A percentile compares a stretch with the other conserved stretches of the same genome.
Evolutionary conservation across 2,329 filamentous ascomycete species (phyloP).

Genomic region (Epicoccum nigrum): DNA sequence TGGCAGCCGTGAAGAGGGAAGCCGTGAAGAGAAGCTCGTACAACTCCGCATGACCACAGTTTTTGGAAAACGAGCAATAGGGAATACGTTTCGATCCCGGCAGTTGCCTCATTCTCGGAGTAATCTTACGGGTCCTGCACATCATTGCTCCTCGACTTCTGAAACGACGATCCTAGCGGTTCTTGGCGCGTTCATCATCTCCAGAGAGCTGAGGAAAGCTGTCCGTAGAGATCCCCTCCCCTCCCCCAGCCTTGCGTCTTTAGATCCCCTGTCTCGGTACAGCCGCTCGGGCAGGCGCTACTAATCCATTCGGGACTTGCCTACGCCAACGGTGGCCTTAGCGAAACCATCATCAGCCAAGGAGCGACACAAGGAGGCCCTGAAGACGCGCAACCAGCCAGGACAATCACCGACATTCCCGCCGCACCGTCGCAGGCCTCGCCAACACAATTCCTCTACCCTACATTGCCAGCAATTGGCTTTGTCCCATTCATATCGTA

Average conservation of each 20-base stretch:
- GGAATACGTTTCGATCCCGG: not conserved
- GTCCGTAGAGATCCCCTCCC: conserved; percentile 20
- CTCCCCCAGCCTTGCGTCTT: conserved; percentile 25
- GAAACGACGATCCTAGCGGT: conserved; percentile 37
- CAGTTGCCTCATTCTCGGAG: conserved; percentile 7
- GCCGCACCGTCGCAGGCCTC: conserved; percentile 12
- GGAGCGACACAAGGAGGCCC: conserved; percentile 25
- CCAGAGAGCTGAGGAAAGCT: conserved; percentile 23
- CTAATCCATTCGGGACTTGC: conserved; percentile 26
- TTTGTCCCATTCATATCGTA: conserved; percentile 5
- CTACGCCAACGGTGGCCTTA: conserved; percentile 44
- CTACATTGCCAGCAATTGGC: conserved; percentile 25
- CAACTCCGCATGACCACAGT: not conserved
- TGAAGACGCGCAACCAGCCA: conserved; percentile 30
- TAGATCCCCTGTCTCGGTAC: conserved; percentile 30
- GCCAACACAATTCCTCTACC: conserved; percentile 7
- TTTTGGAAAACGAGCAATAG: not conserved
- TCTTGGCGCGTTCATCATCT: conserved; percentile 18
- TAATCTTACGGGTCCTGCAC: conserved; percentile 19
- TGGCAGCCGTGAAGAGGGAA: not conserved
- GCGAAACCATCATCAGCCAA: conserved; percentile 42
- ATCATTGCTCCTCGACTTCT: conserved; percentile 31
- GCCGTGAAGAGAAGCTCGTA: not conserved
- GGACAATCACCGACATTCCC: conserved; percentile 15
- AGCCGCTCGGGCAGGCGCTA: conserved; percentile 32